Conservation (phyloP, 2,329 filamentous ascomycete genomes). For the Colletotrichum gigasporum region DNA sequence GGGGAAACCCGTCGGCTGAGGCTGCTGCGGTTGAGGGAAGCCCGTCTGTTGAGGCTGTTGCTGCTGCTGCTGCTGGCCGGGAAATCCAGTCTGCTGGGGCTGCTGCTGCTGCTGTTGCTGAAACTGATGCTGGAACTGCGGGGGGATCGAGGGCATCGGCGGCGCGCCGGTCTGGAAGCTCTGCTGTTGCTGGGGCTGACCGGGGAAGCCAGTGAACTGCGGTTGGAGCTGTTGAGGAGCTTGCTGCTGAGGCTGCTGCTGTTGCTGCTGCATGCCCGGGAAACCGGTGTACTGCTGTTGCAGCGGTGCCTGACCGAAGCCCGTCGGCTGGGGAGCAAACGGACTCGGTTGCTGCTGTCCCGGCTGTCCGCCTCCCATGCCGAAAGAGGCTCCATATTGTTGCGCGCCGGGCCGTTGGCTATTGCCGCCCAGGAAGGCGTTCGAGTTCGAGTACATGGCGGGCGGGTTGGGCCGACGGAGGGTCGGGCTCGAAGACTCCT, state of each 20-base stretch:
- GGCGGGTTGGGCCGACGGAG: constrained; percentile 17
- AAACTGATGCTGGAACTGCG: constrained; percentile 68
- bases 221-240: constrained; percentile 68
- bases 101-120: constrained; percentile 62
- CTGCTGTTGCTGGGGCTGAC: constrained; percentile 63
- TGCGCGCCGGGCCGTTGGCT: constrained; percentile 76
- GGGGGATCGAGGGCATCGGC: constrained; percentile 67
- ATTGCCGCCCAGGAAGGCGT: constrained; percentile 85
- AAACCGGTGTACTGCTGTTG: constrained; percentile 71
- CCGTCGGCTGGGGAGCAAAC: constrained; percentile 69
- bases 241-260: constrained; percentile 70
- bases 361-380: constrained; percentile 52
- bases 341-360: constrained; percentile 61
- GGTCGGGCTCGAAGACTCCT: constrained; percentile 25
- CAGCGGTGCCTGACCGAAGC: constrained; percentile 64
- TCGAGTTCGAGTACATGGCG: constrained; percentile 89
- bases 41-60: constrained; percentile 52
- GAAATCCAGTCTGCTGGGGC: constrained; percentile 53
- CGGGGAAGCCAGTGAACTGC: constrained; percentile 77
- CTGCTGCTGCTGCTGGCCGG: constrained; percentile 62
- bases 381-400: constrained; percentile 65
- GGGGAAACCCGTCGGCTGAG: constrained; percentile 54
- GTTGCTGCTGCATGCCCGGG: constrained; percentile 64
- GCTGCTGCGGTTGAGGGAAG: constrained; percentile 53
- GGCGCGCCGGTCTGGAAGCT: constrained; percentile 69